phyloP scores from a whole-genome alignment of 768 basidiomycete genomes.

The Amanita rubescens region DNA sequence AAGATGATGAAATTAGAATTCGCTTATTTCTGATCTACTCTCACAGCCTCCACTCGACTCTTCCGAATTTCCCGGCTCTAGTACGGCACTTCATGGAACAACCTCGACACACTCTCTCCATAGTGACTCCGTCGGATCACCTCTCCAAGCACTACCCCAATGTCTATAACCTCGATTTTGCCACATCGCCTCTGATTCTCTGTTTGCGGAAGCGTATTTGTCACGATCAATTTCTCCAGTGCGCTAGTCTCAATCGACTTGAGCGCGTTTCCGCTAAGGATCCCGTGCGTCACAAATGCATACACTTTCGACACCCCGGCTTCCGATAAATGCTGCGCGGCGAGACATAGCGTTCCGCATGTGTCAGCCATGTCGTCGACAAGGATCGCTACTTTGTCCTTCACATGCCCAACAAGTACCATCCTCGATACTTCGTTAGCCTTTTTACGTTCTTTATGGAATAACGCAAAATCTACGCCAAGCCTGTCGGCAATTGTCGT shows the following conservation, averaged over 20 bases:
- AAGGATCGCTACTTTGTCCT: conserved; percentile 87
- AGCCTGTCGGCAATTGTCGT: conserved; percentile 95
- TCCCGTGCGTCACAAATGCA: conserved; percentile 95
- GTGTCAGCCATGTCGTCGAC: conserved; percentile 99
- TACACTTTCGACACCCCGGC: conserved; percentile 82
- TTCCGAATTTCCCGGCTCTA: conserved; percentile 23
- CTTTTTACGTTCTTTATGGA: conserved; percentile 99
- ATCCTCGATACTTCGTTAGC: conserved; percentile 92
- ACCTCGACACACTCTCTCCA: conserved; percentile 87
- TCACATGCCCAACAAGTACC: conserved; percentile 92
- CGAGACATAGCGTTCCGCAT: conserved; percentile 89
- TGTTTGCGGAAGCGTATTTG: conserved; percentile 92
- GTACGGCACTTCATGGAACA: conserved; percentile 88
- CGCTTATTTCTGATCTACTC: conserved; percentile 6
- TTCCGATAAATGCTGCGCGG: conserved; percentile 81
- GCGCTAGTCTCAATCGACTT: conserved; percentile 61
- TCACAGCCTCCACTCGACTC: conserved; percentile 1
- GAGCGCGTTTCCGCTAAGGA: conserved; percentile 86
- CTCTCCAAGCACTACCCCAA: conserved; percentile 92
- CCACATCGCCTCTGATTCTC: conserved; percentile 62
- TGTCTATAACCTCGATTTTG: conserved; percentile 91
- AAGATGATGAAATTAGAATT: conserved; percentile 8
- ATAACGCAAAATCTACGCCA: conserved; percentile 95
- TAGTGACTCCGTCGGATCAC: conserved; percentile 94
- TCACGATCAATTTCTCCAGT: conserved; percentile 93